Conservation (phyloP, 495 filamentous ascomycete species). For the Lichenothelia convexa region DNA sequence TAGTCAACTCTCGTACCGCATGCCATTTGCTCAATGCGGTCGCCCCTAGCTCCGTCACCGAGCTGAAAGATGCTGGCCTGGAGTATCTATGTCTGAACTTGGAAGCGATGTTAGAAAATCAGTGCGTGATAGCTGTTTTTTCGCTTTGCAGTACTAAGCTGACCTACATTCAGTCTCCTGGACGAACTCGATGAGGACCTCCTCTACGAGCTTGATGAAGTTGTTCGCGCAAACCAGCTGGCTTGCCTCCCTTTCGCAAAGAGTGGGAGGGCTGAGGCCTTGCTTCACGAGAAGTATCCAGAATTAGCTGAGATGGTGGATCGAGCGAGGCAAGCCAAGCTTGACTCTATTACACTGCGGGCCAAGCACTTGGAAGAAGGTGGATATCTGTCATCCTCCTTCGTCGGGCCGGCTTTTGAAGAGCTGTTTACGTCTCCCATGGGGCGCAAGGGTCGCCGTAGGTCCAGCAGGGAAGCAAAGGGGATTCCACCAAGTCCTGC, state of each 20-base stretch:
- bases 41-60: constrained; percentile 57
- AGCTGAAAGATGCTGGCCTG: constrained; percentile 74
- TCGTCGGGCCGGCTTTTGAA: constrained; percentile 34
- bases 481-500: constrained; percentile 32
- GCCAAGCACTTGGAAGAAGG: constrained; percentile 42
- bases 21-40: constrained; percentile 68
- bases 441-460: constrained; percentile 32
- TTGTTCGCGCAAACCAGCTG: constrained; percentile 67
- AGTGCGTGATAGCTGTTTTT: constrained; percentile 26
- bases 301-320: constrained; percentile 35
- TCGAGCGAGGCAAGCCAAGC: constrained; percentile 33
- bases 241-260: constrained; percentile 55
- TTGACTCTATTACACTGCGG: constrained; percentile 42
- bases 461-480: constrained; percentile 27
- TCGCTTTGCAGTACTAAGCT: too few relatives aligned
- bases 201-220: constrained; percentile 54
- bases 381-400: constrained; percentile 28
- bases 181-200: constrained; percentile 77
- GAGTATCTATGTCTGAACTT: constrained; percentile 86
- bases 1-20: constrained; percentile 72
- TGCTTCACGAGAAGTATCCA: constrained; percentile 56
- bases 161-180: constrained; percentile 33
- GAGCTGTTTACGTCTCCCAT: constrained; percentile 36
- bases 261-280: constrained; percentile 50
- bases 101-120: constrained; percentile 77